These are phyloP conservation scores for Pichia insulana DNA, from an alignment of 805 yeast species.

Conservation along the genomic window DNA sequence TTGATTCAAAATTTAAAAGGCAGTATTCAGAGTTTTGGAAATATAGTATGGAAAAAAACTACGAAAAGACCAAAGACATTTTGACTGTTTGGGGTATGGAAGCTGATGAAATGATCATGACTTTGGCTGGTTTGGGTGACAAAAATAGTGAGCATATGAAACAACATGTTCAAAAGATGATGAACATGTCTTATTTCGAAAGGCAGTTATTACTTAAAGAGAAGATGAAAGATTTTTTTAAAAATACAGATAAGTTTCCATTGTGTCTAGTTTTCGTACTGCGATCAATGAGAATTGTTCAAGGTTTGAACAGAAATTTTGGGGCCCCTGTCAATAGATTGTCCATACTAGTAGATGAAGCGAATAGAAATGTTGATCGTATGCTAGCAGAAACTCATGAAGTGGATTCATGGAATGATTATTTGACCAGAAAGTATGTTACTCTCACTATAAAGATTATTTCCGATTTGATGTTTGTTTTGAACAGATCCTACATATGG, in stretches of 20 bases:
- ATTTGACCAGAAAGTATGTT: constrained; percentile 14
- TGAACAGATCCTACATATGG: constrained; percentile 10
- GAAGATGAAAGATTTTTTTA: constrained; percentile 45
- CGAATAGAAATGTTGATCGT: constrained; percentile 25
- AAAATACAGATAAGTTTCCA: constrained; percentile 61
- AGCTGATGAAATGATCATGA: constrained; percentile 50
- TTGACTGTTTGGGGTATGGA: constrained; percentile 62
- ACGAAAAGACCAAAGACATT: constrained; percentile 37
- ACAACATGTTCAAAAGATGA: constrained; percentile 21
- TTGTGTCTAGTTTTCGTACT: constrained; percentile 55
- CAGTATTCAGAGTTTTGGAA: constrained; percentile 62
- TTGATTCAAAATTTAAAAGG: constrained; percentile 40
- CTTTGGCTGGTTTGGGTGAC: constrained; percentile 22
- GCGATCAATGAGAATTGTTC: constrained; percentile 68
- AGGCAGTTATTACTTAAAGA: constrained; percentile 35
- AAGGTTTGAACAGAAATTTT: constrained; percentile 53
- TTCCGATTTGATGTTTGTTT: constrained; percentile 11
- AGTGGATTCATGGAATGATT: constrained; percentile 11
- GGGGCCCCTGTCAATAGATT: constrained; percentile 73
- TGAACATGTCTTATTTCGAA: constrained; percentile 30
- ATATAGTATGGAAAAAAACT: constrained; percentile 45
- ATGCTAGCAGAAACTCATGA: constrained; percentile 9
- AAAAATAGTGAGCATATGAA: constrained; percentile 27
- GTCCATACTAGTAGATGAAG: constrained; percentile 52
- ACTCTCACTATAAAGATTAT: constrained; percentile 10